These are phyloP conservation scores for Stromatinia cepivora DNA, from an alignment of 2,329 filamentous ascomycete species.

Conservation along the genomic window DNA sequence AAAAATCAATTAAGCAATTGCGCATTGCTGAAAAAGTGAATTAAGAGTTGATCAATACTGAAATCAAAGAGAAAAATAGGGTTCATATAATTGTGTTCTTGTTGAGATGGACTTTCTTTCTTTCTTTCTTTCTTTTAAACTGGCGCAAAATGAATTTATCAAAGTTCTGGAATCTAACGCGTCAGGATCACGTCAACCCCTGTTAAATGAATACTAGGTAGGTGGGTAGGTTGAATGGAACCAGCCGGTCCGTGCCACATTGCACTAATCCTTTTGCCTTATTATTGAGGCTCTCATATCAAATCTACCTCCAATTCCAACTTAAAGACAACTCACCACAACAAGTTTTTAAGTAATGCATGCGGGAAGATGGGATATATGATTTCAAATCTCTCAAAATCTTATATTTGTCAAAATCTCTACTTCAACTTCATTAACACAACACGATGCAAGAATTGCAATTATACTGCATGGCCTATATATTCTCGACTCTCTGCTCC, in stretches of 20 bases:
- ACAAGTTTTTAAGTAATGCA: not conserved
- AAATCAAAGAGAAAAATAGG: not conserved
- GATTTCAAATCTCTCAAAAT: not conserved
- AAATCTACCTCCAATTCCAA: not conserved
- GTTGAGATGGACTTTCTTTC: not conserved
- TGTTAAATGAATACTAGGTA: not conserved
- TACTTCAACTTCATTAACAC: not conserved
- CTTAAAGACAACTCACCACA: not conserved
- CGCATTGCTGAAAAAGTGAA: constrained; percentile 2
- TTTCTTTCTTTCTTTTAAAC: not conserved
- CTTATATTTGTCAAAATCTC: not conserved
- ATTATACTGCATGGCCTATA: not conserved
- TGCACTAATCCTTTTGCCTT: not conserved
- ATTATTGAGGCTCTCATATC: not conserved
- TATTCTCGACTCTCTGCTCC: not conserved
- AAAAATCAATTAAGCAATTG: not conserved
- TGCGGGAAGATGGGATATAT: not conserved
- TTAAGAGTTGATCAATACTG: not conserved
- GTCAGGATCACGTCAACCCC: constrained; percentile 20
- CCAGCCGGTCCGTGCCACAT: not conserved
- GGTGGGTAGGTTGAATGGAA: too few relatives aligned
- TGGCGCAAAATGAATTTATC: constrained; percentile 13
- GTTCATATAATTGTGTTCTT: not conserved
- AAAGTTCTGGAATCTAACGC: constrained; percentile 18
- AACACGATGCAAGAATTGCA: too few relatives aligned